Base-by-base conservation (phyloP, 768 basidiomycete species). In the Wakefieldia striispora region DNA sequence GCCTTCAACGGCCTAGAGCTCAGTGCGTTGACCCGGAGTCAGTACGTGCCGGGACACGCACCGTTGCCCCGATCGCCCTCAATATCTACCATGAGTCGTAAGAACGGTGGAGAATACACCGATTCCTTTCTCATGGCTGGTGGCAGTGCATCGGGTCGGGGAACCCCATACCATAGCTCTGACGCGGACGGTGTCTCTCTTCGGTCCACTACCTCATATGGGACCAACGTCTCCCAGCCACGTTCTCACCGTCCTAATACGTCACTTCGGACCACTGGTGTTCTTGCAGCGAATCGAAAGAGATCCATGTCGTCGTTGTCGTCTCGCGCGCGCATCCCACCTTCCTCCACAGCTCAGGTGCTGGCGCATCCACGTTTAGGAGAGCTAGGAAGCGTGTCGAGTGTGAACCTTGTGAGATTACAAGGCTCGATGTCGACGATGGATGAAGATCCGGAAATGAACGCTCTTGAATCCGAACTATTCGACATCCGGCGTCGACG, bases 1-100 rank as follows among this genome's bases (percentile, higher is more conserved):
- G 87, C 88, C 3, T 91, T 91, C 65, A 87, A 81, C 57, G 86
- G 88, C 9, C 72, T 91, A 34, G 88, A 91, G 64, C 72, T 91
- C 49, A 84, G 77, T 29, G 79, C 83, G 19, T 68, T 89, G 41
- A 81, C 83, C 10, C 63, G 69, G 52, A 60, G 50, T 51, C 69
- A 65, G 37, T 55, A 64, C 7, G 40, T 20, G 43, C 45, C 64
- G 4, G 55, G 59, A 19, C 53, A 66, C 24, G n/a, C 46, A 37
- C 49, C 55, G 6, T 41, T 62, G 31, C 65, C 67, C 21, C 68
- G 53, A 16, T 65, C 66, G 14, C 66, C 66, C 8, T 66, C 68
- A 4, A 53, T 63, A 35, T 66, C 67, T 24, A 41, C 49, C 12
- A 45, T 49, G 50, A 63, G 54, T 43, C 66, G 66, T 29, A 53